A percentile compares a stretch with the other conserved stretches of the same genome.
These are phyloP conservation scores for Yarrowia hollandica DNA, from an alignment of 805 yeast genomes.

Conservation along the genomic window DNA sequence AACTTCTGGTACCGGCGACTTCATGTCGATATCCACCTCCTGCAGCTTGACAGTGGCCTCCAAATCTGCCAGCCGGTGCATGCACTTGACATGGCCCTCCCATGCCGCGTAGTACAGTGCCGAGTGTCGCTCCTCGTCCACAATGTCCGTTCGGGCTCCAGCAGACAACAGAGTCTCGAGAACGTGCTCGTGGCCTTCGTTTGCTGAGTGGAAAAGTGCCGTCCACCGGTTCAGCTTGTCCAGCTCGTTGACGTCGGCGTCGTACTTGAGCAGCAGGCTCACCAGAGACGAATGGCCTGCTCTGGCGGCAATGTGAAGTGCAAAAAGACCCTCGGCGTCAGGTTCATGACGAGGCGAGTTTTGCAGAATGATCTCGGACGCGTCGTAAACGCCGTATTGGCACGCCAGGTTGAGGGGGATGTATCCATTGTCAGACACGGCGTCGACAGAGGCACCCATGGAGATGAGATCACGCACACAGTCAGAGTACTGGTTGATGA, in stretches of 20 bases:
- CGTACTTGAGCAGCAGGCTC: constrained; percentile 57
- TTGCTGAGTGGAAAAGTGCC: constrained; percentile 86
- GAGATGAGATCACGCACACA: constrained; percentile 53
- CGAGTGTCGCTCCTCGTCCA: constrained; percentile 76
- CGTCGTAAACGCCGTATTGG: constrained; percentile 71
- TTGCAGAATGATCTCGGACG: constrained; percentile 62
- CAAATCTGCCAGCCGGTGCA: constrained; percentile 60
- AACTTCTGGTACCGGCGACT: not conserved
- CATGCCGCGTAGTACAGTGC: constrained; percentile 89
- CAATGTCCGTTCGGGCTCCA: constrained; percentile 67
- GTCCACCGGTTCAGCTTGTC: constrained; percentile 94
- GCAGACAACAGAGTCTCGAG: constrained; percentile 67
- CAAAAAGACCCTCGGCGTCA: constrained; percentile 82
- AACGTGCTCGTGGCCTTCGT: constrained; percentile 74
- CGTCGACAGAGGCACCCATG: constrained; percentile 47
- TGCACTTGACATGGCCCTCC: constrained; percentile 86
- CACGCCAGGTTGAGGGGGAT: constrained; percentile 79
- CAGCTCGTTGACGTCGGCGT: constrained; percentile 65
- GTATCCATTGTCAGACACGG: constrained; percentile 49
- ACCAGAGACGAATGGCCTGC: constrained; percentile 74
- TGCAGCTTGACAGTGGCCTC: constrained; percentile 16
- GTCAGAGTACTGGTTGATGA: constrained; percentile 62
- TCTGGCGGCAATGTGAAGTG: constrained; percentile 84
- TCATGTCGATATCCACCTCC: constrained; percentile 15
- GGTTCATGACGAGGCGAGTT: constrained; percentile 46